A percentile compares a stretch with the other conserved stretches of the same genome.
phyloP scores from a whole-genome alignment of 805 yeast genomes.

The Lachancea mirantina region DNA sequence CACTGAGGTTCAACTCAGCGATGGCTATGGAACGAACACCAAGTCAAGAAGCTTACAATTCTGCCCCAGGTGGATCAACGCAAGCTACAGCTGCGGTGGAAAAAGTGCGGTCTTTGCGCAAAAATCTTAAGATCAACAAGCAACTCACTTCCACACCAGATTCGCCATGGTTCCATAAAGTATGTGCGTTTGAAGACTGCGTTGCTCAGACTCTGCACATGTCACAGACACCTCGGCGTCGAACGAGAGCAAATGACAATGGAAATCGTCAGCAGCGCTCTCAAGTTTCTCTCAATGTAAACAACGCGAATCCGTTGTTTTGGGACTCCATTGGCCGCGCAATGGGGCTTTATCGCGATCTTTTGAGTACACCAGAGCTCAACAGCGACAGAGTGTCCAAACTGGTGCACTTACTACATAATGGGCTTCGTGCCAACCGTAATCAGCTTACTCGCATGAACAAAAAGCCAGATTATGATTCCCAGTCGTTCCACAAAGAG shows the following conservation, averaged over 20 bases:
- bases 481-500: conserved; percentile 48
- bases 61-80: conserved; percentile 6
- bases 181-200: conserved; percentile 47
- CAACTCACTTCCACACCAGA: conserved; percentile 21
- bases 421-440: conserved; percentile 50
- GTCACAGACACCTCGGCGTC: conserved; percentile 31
- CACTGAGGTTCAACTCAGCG: conserved; percentile 33
- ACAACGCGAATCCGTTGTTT: conserved; percentile 39
- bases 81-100: conserved; percentile 16
- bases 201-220: conserved; percentile 31
- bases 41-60: conserved; percentile 9
- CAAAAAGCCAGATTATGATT: conserved; percentile 54
- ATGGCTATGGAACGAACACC: conserved; percentile 29
- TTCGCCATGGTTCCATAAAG: conserved; percentile 45
- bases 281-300: conserved; percentile 33
- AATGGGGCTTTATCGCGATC: conserved; percentile 43
- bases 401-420: conserved; percentile 45
- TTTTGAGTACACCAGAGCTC: conserved; percentile 42
- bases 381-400: conserved; percentile 41
- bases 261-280: conserved; percentile 18
- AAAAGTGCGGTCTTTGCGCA: conserved; percentile 26
- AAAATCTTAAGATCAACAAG: conserved; percentile 13
- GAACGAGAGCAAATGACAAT: conserved; percentile 15
- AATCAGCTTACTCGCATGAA: conserved; percentile 47
- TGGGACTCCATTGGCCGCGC: conserved; percentile 48